Conservation (phyloP, 768 basidiomycete species). For the Xerocomus brunneocitrinus region DNA sequence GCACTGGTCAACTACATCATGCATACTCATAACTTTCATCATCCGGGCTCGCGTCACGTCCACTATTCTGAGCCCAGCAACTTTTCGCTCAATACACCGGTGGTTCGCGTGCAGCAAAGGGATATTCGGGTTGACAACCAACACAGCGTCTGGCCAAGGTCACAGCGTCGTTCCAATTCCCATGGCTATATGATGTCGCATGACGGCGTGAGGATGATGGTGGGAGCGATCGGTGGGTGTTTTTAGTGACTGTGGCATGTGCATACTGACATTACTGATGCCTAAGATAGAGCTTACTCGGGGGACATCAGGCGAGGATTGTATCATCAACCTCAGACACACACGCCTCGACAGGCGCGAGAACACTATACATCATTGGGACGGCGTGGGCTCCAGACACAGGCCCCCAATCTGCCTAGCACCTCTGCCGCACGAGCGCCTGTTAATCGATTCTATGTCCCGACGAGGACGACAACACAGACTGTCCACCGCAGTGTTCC, state of each 20-base stretch:
- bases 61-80: slow-evolving; percentile 1
- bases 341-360: background rate
- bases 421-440: background rate
- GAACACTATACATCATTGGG: background rate
- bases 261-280: background rate
- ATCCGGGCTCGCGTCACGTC: background rate
- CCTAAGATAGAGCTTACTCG: slow-evolving; percentile 2
- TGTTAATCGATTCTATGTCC: background rate
- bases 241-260: background rate
- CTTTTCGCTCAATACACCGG: background rate
- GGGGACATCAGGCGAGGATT: background rate
- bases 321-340: background rate
- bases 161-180: slow-evolving; percentile 1
- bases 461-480: background rate
- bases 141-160: background rate
- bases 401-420: background rate
- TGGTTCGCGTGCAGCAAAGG: background rate
- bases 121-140: background rate
- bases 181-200: background rate
- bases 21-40: background rate
- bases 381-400: background rate
- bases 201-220: background rate
- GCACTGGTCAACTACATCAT: slow-evolving; percentile 5
- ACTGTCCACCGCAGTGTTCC: background rate
- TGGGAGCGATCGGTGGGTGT: slow-evolving; percentile 6